phyloP scores from a whole-genome alignment of 352 stramenopile genomes.

The Phytophthora cryptogea region DNA sequence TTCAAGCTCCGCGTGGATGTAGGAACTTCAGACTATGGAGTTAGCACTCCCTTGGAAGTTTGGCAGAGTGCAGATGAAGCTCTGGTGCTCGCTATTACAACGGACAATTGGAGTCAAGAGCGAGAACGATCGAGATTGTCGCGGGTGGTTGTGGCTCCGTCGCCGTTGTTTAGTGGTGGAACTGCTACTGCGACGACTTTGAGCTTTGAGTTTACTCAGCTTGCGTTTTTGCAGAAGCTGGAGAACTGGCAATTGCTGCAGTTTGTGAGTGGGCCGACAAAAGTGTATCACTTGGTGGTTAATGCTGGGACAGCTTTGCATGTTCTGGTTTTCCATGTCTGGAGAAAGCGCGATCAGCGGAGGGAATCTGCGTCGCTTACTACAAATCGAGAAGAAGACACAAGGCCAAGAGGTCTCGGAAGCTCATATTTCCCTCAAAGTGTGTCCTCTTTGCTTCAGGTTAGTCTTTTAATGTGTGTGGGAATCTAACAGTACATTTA shows the following conservation, averaged over 20 bases:
- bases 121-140: conserved; percentile 34
- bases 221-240: conserved; percentile 32
- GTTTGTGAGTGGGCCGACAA: conserved; percentile 7
- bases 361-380: background rate
- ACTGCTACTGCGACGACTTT: conserved; percentile 31
- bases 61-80: conserved; percentile 63
- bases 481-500: conserved; percentile 1
- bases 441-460: conserved; percentile 5
- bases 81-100: conserved; percentile 52
- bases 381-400: background rate
- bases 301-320: conserved; percentile 47
- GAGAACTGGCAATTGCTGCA: conserved; percentile 61
- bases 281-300: conserved; percentile 52
- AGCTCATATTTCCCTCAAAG: conserved; percentile 38
- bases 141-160: conserved; percentile 51
- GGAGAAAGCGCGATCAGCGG: background rate
- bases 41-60: conserved; percentile 43
- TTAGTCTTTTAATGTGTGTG: background rate
- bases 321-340: conserved; percentile 39
- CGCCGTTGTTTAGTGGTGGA: conserved; percentile 27
- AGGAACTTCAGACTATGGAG: conserved; percentile 10
- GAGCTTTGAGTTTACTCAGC: conserved; percentile 42
- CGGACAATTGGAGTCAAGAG: conserved; percentile 23
- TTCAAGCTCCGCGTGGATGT: conserved; percentile 32
- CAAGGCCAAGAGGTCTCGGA: conserved; percentile 7